Conservation (phyloP, 2,329 filamentous ascomycete genomes). For the Colletotrichum sp. region DNA sequence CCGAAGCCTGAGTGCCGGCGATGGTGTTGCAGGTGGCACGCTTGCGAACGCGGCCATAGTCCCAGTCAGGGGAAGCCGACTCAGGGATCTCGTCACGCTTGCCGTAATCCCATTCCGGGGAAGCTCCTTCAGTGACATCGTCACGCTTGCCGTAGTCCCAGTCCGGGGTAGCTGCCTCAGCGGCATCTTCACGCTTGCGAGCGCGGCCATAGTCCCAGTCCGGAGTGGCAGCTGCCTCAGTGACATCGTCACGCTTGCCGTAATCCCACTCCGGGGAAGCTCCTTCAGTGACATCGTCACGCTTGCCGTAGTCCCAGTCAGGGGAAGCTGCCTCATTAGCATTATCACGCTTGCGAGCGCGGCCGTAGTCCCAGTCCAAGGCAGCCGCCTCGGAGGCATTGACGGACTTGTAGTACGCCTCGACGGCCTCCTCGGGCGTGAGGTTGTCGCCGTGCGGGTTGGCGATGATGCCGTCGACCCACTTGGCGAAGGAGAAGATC, state of each 20-base stretch:
- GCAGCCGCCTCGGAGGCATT: background rate
- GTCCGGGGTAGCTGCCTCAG: too few relatives aligned
- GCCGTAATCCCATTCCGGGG: background rate
- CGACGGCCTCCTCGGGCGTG: background rate
- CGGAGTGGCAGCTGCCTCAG: too few relatives aligned
- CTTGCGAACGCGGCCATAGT: background rate
- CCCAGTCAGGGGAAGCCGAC: background rate
- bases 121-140: too few relatives aligned
- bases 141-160: too few relatives aligned
- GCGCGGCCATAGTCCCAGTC: background rate
- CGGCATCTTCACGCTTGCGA: background rate
- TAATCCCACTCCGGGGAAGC: background rate
- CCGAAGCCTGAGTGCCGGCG: background rate
- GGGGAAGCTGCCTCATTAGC: background rate
- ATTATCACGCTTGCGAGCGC: background rate
- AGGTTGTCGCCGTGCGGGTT: conserved; percentile 7
- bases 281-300: fast-evolving
- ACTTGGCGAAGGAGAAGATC: conserved; percentile 11
- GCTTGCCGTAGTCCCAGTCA: background rate
- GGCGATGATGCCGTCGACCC: conserved; percentile 13
- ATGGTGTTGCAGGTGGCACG: background rate
- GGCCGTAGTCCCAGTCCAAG: background rate
- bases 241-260: background rate
- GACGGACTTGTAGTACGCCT: background rate
- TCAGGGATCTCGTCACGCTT: background rate